Evolutionary conservation across 139 green algal genomes (phyloP), one percentile per base, ranked within the genome.

Genomic region (Micractinium conductrix): DNA sequence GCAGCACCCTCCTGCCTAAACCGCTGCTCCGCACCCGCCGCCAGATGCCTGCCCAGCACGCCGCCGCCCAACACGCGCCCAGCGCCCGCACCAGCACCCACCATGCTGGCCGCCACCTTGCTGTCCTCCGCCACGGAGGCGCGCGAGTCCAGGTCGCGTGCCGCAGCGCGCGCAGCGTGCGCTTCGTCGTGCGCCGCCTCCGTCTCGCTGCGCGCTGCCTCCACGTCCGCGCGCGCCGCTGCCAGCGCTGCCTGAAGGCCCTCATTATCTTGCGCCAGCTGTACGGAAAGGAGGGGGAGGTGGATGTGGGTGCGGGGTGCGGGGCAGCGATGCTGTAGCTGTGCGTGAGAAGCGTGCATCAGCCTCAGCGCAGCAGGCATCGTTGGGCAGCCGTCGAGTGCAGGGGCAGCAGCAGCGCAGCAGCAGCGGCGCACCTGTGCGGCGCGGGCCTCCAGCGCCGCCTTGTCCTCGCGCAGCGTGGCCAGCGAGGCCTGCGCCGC

Each of bases 101-200:
- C 78, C 78, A 65, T 28, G 78, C 78, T 84, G 62, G 78, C 63
- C 38, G 40, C 78, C 22, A 40, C 62, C 38, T 67, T 55, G 80
- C 80, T 85, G 28, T 85, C 80, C 70, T 80, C 68, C 16, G 80
- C 80, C 50, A 80, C 70, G n/a, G 42, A 44, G 30, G 70, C 69
- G 1, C 80, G 80, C 3, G 80, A 80, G 50, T 69, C 45, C 48
- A 85, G 80, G 43, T 55, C 50, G 4, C 76, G 35, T 5, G 70
- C 50, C 14, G 26, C 28, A 2, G 19, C 35, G 33, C n/a, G 75
- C 35, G 53, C 37, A 22, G 55, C 53, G 8, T 81, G n/a, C 14
- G 70, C 50, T 16, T 10, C 28, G 4, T 35, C 35, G 33, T 44
- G 75, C 35, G 53, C 37, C 37, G 55, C 53, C 24, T 81, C 75